Percentiles rank a stretch among this genome's conserved stretches.
Evolutionary conservation across 768 basidiomycete species (phyloP).

Genomic region (Mycena kentingensis): DNA sequence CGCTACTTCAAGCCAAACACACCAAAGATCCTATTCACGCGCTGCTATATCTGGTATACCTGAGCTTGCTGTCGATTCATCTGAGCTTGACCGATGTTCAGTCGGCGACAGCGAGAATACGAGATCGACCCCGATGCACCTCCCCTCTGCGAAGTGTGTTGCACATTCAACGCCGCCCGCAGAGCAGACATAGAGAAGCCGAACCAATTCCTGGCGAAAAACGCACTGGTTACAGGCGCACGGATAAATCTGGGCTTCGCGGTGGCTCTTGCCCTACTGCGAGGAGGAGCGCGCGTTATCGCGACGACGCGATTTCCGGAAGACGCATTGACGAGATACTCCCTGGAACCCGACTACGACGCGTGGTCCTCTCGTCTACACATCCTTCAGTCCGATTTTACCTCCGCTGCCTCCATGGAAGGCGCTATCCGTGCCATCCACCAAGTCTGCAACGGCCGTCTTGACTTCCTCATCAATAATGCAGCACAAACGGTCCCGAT

Average conservation of each 20-base stretch:
- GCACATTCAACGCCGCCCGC: conserved; percentile 15
- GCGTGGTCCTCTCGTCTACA: conserved; percentile 30
- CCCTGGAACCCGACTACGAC: conserved; percentile 29
- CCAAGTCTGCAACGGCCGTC: conserved; percentile 23
- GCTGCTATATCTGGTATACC: conserved; percentile 21
- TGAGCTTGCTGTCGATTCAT: background rate
- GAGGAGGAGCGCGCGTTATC: conserved; percentile 34
- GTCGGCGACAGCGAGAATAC: conserved; percentile 21
- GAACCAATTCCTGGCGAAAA: conserved; percentile 29
- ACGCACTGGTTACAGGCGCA: conserved; percentile 36
- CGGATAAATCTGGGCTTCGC: conserved; percentile 38
- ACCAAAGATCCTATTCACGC: conserved; percentile 12
- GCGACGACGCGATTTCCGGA: conserved; percentile 36
- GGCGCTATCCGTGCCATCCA: conserved; percentile 30
- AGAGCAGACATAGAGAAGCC: conserved; percentile 16
- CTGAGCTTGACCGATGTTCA: background rate
- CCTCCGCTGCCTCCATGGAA: conserved; percentile 36
- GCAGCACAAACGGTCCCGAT: conserved; percentile 40
- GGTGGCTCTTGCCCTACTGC: conserved; percentile 33
- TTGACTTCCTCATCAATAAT: conserved; percentile 38
- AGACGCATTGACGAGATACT: conserved; percentile 34
- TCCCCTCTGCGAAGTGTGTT: conserved; percentile 10
- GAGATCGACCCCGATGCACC: conserved; percentile 14
- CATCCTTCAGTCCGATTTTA: conserved; percentile 38
- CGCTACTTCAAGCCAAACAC: conserved; percentile 19